Base-by-base conservation (phyloP, 139 green algal genomes). In the Chlamydomonas sp. region DNA sequence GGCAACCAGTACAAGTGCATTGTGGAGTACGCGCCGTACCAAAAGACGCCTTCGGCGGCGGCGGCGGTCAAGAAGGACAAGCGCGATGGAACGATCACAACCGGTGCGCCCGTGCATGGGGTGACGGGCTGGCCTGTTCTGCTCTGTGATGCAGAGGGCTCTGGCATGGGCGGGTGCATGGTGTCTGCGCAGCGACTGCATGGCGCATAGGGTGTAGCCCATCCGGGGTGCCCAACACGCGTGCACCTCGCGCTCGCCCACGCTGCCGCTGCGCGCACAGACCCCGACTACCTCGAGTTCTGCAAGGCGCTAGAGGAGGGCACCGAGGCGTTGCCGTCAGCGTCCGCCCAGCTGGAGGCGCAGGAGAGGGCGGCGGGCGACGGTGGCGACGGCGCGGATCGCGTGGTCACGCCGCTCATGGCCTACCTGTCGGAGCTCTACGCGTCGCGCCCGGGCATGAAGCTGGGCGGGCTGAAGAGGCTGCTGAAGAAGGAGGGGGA, bases 1-100 rank as follows among this genome's bases (percentile, higher is more conserved):
- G 84, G 84, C 30, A 78, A 74, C 16, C 85, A 89, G 77, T 87
- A 81, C 70, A 47, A 69, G 0, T 73, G 69, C 47, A 48, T 54
- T 13, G 84, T 93, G 22, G 86, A 93, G 70, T 93, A 90, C 69
- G 86, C 88, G 0, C 85, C 87, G 0, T 89, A 81, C 50, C 86
- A 91, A 35, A 83, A 81, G 48, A 78, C 90, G 5, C 85, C 86
- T 0, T 34, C 37, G 0, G 37, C 73, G 2, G 34, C 70, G 1
- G 47, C 48, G 2, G 49, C 65, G 50, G 38, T 35, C 4, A 88
- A 88, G 69, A 76, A 79, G 2, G 79, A 89, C 48, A 73, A 79
- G 0, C 64, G 81, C 35, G 86, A 90, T 60, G 84, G 84, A 48
- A 90, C 88, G 3, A 80, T 92, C 5, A 80, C 91, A 8, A 75